Base-by-base conservation (phyloP, 2,329 filamentous ascomycete species). In the Bertia moriformis region DNA sequence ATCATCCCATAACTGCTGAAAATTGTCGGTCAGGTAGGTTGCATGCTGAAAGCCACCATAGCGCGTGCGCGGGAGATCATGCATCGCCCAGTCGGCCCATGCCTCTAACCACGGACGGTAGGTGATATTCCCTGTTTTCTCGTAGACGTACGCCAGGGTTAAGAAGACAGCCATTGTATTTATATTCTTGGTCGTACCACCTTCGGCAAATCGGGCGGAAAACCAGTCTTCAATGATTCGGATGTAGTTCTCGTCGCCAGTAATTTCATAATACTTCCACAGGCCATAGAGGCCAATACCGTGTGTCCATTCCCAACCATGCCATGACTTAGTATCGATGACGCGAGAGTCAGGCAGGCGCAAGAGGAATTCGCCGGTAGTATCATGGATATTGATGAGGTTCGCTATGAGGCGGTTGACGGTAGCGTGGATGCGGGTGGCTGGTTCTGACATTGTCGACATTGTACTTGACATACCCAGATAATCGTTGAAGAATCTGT, bases 311-410 rank as follows among this genome's bases (percentile, higher is more conserved):
- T 87, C 82, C 83, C 83, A 88, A 51, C 78, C 78, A 45, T 81
- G 71, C 83, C 83, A 89, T 41, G 81, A 82, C 58, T 89, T 89
- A 41, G 83, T 87, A 57, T 88, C 83, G 51, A 89, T 87, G 38
- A 87, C 65, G 24, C 79, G 71, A 41, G 83, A 83, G 49, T 88
- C 82, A 2, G 69, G 65, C 24, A 89, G 67, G 15, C 66, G 74
- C 42, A 87, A 62, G 18, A 88, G 65, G 54, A 86, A 88, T 50
- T 83, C 68, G 38, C 83, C 83, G 0, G 78, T 83, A 29, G 67
- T 69, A 60, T 89, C 83, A 50, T 75, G 73, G 59, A 88, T 87
- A 57, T 83, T 83, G 54, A 88, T 69, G 32, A 89, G 66, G 50
- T 83, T 83, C 51, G 79, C 59, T 48, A 84, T 86, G 42, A 88